Conservation (phyloP, 768 basidiomycete genomes). For the Naganishia friedmannii region DNA sequence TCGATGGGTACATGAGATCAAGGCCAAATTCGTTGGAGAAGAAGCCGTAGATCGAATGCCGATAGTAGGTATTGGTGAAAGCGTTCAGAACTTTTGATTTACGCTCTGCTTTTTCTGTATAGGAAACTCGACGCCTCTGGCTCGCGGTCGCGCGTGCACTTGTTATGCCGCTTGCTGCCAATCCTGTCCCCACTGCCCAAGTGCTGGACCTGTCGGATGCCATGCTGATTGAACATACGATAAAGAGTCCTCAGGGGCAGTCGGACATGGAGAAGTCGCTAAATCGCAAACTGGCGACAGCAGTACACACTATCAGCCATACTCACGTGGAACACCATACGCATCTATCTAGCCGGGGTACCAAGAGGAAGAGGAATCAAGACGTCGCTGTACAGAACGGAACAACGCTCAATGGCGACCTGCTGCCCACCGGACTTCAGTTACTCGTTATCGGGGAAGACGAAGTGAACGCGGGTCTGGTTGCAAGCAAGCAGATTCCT, state of each 20-base stretch:
- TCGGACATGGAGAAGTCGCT: background rate
- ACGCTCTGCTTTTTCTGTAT: background rate
- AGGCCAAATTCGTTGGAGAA: background rate
- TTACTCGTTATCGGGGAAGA: background rate
- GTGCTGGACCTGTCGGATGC: background rate
- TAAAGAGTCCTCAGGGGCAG: background rate
- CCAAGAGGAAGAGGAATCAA: conserved; percentile 13
- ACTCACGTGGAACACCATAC: too few relatives aligned
- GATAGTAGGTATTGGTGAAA: background rate
- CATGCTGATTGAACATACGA: background rate
- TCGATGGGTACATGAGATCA: conserved; percentile 18
- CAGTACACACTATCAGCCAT: background rate
- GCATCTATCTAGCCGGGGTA: background rate
- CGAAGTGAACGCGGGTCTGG: background rate
- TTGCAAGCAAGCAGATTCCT: too few relatives aligned
- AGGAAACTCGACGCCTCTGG: conserved; percentile 6
- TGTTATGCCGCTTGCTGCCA: background rate
- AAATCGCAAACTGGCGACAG: background rate
- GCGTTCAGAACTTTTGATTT: background rate
- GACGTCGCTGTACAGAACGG: background rate
- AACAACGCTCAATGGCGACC: background rate
- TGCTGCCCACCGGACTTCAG: conserved; percentile 7
- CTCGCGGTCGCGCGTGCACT: background rate
- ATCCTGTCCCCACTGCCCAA: conserved; percentile 5
- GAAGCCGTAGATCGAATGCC: background rate